Evolutionary conservation across 192 early-diverging fungal species (phyloP).

Genomic region (Gonapodya sp.): DNA sequence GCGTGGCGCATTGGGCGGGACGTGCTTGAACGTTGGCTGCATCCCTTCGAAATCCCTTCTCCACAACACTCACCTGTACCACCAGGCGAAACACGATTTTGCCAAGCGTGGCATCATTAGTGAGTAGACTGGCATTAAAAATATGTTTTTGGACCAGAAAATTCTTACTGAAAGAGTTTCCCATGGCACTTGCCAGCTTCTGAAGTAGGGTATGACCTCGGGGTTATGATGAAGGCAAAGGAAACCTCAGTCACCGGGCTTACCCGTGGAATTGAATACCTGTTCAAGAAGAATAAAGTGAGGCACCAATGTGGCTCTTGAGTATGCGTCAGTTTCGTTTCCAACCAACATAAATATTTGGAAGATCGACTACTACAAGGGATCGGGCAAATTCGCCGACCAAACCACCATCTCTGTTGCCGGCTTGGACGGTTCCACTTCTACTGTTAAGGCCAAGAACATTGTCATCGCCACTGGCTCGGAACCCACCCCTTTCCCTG

Average conservation of each 20-base stretch:
- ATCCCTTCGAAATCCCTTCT: slow-evolving; percentile 99
- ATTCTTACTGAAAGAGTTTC: too few species aligned
- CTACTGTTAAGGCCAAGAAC: slow-evolving; percentile 81
- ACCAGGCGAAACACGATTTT: slow-evolving; percentile 85
- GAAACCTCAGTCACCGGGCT: slow-evolving; percentile 76
- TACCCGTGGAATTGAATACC: slow-evolving; percentile 82
- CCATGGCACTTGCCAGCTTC: slow-evolving; percentile 56
- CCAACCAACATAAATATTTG: not conserved
- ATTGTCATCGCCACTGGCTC: slow-evolving; percentile 97
- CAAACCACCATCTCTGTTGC: slow-evolving; percentile 74
- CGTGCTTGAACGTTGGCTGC: slow-evolving; percentile 98
- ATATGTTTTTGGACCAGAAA: too few species aligned
- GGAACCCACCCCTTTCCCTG: slow-evolving; percentile 84
- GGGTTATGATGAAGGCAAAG: slow-evolving; percentile 83
- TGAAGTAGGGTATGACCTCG: slow-evolving; percentile 75
- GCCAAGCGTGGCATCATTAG: slow-evolving; percentile 87
- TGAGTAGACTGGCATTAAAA: slow-evolving; percentile 24
- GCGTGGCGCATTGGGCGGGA: slow-evolving; percentile 90
- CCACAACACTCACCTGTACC: slow-evolving; percentile 96
- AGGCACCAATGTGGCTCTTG: not conserved
- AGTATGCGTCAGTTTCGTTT: not conserved
- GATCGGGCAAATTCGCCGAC: slow-evolving; percentile 69
- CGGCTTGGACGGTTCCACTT: slow-evolving; percentile 64
- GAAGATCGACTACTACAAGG: slow-evolving; percentile 79
- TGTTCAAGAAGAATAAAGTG: slow-evolving; percentile 98